Conservation (phyloP, 768 basidiomycete species). For the Lactarius trivialis region DNA sequence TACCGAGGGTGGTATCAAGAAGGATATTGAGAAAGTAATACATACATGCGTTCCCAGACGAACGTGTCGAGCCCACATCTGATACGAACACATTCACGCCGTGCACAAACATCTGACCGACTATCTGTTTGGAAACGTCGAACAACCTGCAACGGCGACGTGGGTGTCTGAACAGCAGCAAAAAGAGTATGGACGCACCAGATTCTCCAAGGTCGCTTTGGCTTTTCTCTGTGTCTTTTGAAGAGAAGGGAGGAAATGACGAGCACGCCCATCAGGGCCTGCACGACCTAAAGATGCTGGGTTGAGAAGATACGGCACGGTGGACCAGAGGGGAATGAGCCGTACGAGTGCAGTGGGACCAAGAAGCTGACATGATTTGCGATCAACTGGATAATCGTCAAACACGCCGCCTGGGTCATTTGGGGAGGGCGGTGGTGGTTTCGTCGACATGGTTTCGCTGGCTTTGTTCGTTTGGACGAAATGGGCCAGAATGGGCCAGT, state of each 20-base stretch:
- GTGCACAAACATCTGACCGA: conserved; percentile 81
- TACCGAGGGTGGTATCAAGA: conserved; percentile 87
- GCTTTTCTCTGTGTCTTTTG: conserved; percentile 82
- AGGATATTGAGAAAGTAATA: conserved; percentile 91
- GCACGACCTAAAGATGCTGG: conserved; percentile 51
- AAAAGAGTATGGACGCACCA: conserved; percentile 47
- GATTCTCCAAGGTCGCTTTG: conserved; percentile 86
- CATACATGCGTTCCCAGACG: conserved; percentile 79
- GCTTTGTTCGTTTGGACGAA: too few species aligned
- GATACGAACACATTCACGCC: conserved; percentile 75
- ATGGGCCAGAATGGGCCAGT: neutral
- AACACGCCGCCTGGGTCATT: conserved; percentile 21
- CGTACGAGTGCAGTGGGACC: conserved; percentile 44
- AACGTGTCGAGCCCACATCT: conserved; percentile 61
- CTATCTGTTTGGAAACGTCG: conserved; percentile 88
- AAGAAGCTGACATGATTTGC: conserved; percentile 38
- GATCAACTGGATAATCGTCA: conserved; percentile 38
- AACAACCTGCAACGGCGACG: conserved; percentile 57
- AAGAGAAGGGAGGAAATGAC: conserved; percentile 83
- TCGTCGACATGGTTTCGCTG: neutral
- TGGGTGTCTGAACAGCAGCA: neutral
- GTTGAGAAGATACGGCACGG: conserved; percentile 7
- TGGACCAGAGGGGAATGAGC: neutral
- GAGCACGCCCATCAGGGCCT: conserved; percentile 83
- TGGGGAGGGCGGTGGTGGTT: neutral